Percentiles rank a stretch among this genome's conserved stretches.
Conservation (phyloP, 2,329 filamentous ascomycete genomes). For the Aureobasidium mangrovei region DNA sequence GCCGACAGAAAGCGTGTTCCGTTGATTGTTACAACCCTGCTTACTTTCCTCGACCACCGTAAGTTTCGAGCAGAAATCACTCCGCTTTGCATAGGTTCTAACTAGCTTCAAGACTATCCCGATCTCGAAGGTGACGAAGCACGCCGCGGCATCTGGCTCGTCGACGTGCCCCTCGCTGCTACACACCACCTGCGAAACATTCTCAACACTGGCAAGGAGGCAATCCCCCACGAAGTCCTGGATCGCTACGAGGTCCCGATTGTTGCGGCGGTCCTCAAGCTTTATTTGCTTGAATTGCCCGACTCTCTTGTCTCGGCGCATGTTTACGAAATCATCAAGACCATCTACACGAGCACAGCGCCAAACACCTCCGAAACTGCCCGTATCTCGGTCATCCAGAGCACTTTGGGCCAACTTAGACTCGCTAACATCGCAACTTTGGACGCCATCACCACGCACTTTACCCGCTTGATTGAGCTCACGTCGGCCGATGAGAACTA, state of each 20-base stretch:
- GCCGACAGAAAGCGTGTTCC: constrained; percentile 95
- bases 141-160: constrained; percentile 83
- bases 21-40: constrained; percentile 78
- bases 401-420: constrained; percentile 86
- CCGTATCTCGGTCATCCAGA: constrained; percentile 84
- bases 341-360: constrained; percentile 79
- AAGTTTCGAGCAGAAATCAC: constrained; percentile 27
- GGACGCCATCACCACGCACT: constrained; percentile 96
- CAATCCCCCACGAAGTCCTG: constrained; percentile 63
- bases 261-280: constrained; percentile 82
- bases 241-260: constrained; percentile 89
- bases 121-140: constrained; percentile 95
- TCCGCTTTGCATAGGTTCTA: constrained; percentile 14
- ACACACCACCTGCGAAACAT: constrained; percentile 75
- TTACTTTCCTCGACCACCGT: constrained; percentile 86
- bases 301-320: constrained; percentile 98
- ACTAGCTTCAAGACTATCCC: constrained; percentile 59
- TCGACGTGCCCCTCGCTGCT: constrained; percentile 77
- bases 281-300: constrained; percentile 90
- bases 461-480: constrained; percentile 90
- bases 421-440: constrained; percentile 98
- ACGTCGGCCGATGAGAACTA: constrained; percentile 92
- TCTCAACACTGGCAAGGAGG: constrained; percentile 76
- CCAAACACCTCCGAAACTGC: constrained; percentile 68
- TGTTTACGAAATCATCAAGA: constrained; percentile 97